phyloP scores from a whole-genome alignment of 73 alveolate genomes.

The Durusdinium trenchii region DNA sequence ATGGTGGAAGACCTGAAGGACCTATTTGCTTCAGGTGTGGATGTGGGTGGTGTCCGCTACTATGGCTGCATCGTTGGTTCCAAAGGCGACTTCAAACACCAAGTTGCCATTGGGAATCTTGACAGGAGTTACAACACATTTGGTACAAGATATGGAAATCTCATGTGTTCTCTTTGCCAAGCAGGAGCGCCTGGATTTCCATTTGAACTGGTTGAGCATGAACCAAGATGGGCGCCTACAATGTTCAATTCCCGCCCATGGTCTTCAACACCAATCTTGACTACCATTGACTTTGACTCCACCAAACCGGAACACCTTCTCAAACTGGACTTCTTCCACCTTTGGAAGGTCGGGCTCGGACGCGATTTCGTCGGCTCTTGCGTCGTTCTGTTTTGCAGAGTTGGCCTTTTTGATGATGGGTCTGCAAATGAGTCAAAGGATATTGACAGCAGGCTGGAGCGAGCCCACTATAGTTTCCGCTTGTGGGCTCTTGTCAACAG shows the following conservation, averaged over 20 bases:
- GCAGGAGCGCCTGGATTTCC: background rate
- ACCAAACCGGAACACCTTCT: background rate
- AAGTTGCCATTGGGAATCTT: background rate
- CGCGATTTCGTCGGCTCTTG: background rate
- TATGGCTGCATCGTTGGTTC: background rate
- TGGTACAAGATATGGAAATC: background rate
- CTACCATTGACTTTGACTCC: background rate
- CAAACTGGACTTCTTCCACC: slow-evolving; percentile 13
- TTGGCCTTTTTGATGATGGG: background rate
- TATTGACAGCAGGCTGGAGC: background rate
- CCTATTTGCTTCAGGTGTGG: slow-evolving; percentile 14
- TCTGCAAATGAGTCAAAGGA: background rate
- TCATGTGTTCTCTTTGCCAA: slow-evolving; percentile 19
- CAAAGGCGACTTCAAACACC: slow-evolving; percentile 49
- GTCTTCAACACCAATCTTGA: background rate
- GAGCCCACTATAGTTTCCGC: background rate
- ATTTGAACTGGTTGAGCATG: background rate
- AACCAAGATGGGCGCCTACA: background rate
- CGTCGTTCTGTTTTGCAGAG: background rate
- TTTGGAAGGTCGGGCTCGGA: slow-evolving; percentile 35
- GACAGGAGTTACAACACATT: background rate
- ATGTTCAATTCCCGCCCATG: background rate
- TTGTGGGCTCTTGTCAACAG: background rate
- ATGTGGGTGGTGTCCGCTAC: background rate
- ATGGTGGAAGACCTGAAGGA: background rate